Conservation (phyloP, 2,329 filamentous ascomycete species). For the Phialemonium atrogriseum region DNA sequence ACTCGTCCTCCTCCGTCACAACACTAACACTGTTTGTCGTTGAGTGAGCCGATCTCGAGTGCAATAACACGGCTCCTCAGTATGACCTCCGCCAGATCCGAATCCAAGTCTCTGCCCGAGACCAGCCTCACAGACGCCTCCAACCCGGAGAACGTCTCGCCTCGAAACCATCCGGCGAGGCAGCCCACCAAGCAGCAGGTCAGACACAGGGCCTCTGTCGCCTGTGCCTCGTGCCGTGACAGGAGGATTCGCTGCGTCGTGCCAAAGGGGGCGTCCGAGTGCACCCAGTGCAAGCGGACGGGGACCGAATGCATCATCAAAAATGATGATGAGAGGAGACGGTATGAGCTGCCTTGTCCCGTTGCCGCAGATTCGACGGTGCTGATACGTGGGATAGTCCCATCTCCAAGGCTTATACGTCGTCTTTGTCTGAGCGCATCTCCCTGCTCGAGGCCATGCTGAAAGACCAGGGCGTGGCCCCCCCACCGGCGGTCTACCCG, state of each 20-base stretch:
- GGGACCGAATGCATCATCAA: slow-evolving; percentile 46
- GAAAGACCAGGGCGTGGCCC: slow-evolving; percentile 36
- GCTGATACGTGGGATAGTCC: slow-evolving; percentile 34
- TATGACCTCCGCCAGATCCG: slow-evolving; percentile 8
- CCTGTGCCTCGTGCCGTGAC: slow-evolving; percentile 45
- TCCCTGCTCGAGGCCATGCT: slow-evolving; percentile 43
- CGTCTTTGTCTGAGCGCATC: slow-evolving; percentile 45
- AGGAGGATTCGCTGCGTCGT: slow-evolving; percentile 42
- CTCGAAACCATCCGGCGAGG: slow-evolving; percentile 17
- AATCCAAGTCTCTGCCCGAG: slow-evolving; percentile 8
- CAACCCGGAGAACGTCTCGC: slow-evolving; percentile 25
- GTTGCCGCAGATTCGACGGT: no score
- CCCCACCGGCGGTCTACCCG: slow-evolving; percentile 43
- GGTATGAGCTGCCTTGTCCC: no score
- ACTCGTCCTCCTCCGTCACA: no score
- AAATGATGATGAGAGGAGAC: slow-evolving; percentile 47
- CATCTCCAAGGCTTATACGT: slow-evolving; percentile 51
- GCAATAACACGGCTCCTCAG: slow-evolving; percentile 1
- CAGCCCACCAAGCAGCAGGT: slow-evolving; percentile 26
- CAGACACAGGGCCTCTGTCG: slow-evolving; percentile 42
- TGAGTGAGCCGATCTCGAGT: not conserved
- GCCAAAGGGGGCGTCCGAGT: slow-evolving; percentile 39
- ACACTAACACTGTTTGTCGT: not conserved
- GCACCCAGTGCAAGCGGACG: slow-evolving; percentile 42
- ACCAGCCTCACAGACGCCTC: slow-evolving; percentile 17